Evolutionary conservation across 306 rosid genomes (phyloP), one percentile per base, ranked within the genome.

Genomic region (Crataegus laevigata): DNA sequence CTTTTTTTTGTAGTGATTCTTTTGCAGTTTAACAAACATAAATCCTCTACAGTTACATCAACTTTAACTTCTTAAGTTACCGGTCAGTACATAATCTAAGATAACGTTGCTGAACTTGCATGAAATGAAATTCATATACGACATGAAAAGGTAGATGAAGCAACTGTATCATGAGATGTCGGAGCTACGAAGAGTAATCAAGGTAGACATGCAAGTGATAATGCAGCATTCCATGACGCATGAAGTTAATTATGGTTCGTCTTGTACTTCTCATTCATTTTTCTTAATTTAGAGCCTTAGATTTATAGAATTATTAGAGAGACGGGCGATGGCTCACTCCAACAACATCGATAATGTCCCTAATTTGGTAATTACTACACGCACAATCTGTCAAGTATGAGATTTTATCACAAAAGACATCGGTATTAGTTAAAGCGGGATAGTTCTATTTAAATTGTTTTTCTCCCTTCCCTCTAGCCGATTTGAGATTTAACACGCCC

Each of bases 71-170:
- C 34, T 54, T 26, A 29, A 43, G 19, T 65, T 36, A 40, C 24
- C 32, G 34, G 19, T 3, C 47, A 29, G 32, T 72, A 25, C 29
- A 11, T 4, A 42, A 42, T 11, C 47, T 42, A 42, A 58, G 52
- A 17, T 26, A 47, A 68, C 63, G 9, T 47, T 73, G 4, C 11
- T 68, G 57, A 40, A 58, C 45, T 67, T 15, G 25, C 80, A 94
- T 97, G 99, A 90, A 85, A 84, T 89, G 91, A 96, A 92, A 36
- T 73, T 88, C 50, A 82, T 94, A 64, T 90, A 81, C 67, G 85
- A 89, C 74, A 19, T 94, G 81, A 89, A 87, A 90, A 84, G 93
- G 32, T 88, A 89, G 7, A 92, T 94, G 96, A 86, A 84, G 80
- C 90, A 90, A 72, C 82, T 94, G 62, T 60, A 85, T 77, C 85